A percentile compares a stretch with the other conserved stretches of the same genome.
phyloP scores from a whole-genome alignment of 192 early-diverging fungal species.

The Coemansia brasiliensis region DNA sequence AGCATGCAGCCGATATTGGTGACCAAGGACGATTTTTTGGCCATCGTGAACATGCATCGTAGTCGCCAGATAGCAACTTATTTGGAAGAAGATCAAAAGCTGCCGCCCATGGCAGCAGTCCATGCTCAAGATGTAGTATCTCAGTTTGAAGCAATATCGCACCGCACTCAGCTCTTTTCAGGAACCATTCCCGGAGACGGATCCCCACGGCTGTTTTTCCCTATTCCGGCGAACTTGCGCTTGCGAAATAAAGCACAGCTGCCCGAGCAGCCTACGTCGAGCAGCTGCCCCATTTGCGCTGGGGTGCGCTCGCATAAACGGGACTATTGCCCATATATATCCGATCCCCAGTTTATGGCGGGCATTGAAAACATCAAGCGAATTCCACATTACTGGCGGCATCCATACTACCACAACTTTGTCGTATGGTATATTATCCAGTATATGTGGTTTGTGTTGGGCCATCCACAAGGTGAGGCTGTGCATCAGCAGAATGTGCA shows the following conservation, averaged over 20 bases:
- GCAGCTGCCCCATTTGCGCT: constrained; percentile 5
- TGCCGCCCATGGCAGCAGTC: neutral
- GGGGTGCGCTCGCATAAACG: neutral
- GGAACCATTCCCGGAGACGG: neutral
- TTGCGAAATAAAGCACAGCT: constrained; percentile 2
- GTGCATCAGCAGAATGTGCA: neutral
- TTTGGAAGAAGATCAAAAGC: neutral
- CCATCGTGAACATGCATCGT: neutral
- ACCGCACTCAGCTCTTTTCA: neutral
- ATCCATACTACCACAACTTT: constrained; percentile 19
- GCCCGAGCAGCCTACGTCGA: constrained; percentile 14
- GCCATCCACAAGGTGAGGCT: neutral
- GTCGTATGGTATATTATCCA: constrained; percentile 35
- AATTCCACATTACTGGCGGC: constrained; percentile 14
- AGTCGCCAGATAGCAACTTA: neutral
- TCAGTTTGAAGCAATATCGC: neutral
- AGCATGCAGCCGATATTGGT: neutral
- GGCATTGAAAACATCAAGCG: constrained; percentile 2
- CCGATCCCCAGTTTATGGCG: constrained; percentile 6
- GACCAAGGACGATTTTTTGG: neutral
- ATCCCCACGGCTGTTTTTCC: constrained; percentile 23
- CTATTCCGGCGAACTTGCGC: constrained; percentile 24
- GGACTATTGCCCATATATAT: constrained; percentile 21
- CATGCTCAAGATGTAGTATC: neutral
- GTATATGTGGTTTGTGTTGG: constrained; percentile 42